Evolutionary conservation across 805 yeast species (phyloP), one percentile per base, ranked within the genome.

Genomic region (Metschnikowia koreensis): DNA sequence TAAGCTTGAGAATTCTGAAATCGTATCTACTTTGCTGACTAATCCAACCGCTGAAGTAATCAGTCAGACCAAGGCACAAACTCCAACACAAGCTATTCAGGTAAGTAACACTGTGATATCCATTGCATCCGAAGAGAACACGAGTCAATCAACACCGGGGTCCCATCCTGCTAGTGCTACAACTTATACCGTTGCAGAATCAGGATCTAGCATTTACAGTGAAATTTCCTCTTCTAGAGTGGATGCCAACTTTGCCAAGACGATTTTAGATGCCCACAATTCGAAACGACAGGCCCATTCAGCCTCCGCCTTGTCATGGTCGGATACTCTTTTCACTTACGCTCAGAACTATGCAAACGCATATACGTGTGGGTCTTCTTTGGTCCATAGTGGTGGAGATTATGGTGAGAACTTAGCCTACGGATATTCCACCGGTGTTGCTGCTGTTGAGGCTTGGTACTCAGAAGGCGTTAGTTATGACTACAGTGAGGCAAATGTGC

Each of bases 231-330:
- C 58, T 4, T 54, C 58, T 13, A 55, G 60, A 8, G 60, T 43
- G 9, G 66, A 47, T 64, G 54, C 57, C 61, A 63, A 58, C 33
- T 79, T 80, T 56, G 77, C 77, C 11, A 52, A 60, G 46, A 63
- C 67, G 34, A 80, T 86, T 56, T 74, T 88, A 53, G 72, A 70
- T 51, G 82, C 77, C 56, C 93, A 87, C 73, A 87, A 87, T 54
- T 27, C 46, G 16, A 51, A 57, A 52, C 60, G 61, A 52, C 48
- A 48, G 15, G 42, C 48, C 16, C 57, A 59, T 47, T 50, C 54
- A 13, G 57, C 56, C 29, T 31, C 50, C 16, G 69, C 68, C 7
- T 65, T 89, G 48, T 44, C 66, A 1, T 89, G 96, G 96, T 76
- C 77, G 53, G 60, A 67, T 7, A 70, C 69, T 0, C 66, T 84